Percentiles rank a stretch among this genome's conserved stretches.
Conservation (phyloP, 106 monocot species). For the Ottelia alismoides region DNA sequence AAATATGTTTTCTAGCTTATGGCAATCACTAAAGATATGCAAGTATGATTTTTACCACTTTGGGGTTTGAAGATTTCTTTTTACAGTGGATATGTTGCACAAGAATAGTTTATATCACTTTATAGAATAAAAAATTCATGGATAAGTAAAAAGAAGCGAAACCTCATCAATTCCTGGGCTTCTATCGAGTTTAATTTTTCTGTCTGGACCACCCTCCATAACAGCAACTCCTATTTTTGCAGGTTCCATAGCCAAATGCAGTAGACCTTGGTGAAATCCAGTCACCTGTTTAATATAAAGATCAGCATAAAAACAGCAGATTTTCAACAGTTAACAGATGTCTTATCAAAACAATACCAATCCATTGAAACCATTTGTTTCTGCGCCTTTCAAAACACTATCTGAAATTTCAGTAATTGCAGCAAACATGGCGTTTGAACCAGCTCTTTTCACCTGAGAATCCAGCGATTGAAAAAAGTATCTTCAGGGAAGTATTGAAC, state of each 20-base stretch:
- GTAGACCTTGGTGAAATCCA: slow-evolving; percentile 89
- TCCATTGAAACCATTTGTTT: slow-evolving; percentile 73
- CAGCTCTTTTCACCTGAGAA: slow-evolving; percentile 69
- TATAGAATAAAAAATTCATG: background rate
- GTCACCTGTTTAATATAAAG: slow-evolving; percentile 26
- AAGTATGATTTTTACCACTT: too few relatives aligned
- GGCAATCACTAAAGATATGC: too few relatives aligned
- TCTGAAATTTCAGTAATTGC: slow-evolving; percentile 89
- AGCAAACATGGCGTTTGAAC: slow-evolving; percentile 83
- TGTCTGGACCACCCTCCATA: slow-evolving; percentile 86
- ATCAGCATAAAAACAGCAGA: background rate
- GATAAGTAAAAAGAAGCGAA: background rate
- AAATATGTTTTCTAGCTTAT: too few relatives aligned
- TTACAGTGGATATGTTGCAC: too few relatives aligned
- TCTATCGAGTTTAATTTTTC: slow-evolving; percentile 80
- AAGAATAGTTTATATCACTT: background rate
- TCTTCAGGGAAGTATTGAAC: too few relatives aligned
- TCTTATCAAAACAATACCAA: slow-evolving; percentile 34
- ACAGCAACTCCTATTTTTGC: slow-evolving; percentile 63
- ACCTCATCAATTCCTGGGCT: slow-evolving; percentile 94
- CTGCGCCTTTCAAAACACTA: slow-evolving; percentile 74
- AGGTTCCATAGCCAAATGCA: slow-evolving; percentile 91
- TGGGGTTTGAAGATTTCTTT: too few relatives aligned
- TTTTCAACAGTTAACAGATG: background rate
- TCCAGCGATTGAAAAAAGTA: too few relatives aligned